Evolutionary conservation across 2,329 filamentous ascomycete species (phyloP), one percentile per base, ranked within the genome.

Genomic region (Aspergillus sojae): DNA sequence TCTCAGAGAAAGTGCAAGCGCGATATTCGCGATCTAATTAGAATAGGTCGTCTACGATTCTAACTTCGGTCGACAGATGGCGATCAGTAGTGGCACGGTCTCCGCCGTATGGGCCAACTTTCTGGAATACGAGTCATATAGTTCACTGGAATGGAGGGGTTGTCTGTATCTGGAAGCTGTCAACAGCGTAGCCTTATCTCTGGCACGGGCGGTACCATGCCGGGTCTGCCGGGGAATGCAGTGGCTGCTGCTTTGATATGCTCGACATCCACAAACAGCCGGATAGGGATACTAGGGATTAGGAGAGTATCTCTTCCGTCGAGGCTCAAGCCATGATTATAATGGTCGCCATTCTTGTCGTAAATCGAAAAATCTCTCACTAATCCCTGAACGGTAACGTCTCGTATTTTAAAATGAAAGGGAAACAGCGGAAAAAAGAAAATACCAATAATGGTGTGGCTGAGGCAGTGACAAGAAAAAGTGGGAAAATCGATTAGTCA

Each of bases 361-460:
- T 14, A 26, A 16, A 28, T n/a, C 19, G 12, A 34, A 34, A 52
- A 32, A 12, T 34, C 28, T 21, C 28, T n/a, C 48, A 52, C 28
- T 52, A 32, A 5, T 12, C 28, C 28, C 16, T 52, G 16, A 52
- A 52, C 9, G 19, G 48, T 52, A 52, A 52, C 11, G 9, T 21
- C 19, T 23, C 32, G 52, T 55, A 55, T 28, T 55, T 55, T 36
- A 36, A 55, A 39, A 23, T 55, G 52, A 55, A 39, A 21, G n/a
- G 32, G 26, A 39, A 55, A 55, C 30, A 54, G 52, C 23, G 21
- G 26, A 50, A 50, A 36, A 54, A 54, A 36, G 10, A 54, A 54
- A 36, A 36, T 55, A 55, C 52, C 52, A 60, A 45, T 41, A 50
- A 60, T 59, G 26, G 43, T 61, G 58, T 61, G 58, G 58, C 58